phyloP scores from a whole-genome alignment of 768 basidiomycete species.

The Hypholoma sublateritium region DNA sequence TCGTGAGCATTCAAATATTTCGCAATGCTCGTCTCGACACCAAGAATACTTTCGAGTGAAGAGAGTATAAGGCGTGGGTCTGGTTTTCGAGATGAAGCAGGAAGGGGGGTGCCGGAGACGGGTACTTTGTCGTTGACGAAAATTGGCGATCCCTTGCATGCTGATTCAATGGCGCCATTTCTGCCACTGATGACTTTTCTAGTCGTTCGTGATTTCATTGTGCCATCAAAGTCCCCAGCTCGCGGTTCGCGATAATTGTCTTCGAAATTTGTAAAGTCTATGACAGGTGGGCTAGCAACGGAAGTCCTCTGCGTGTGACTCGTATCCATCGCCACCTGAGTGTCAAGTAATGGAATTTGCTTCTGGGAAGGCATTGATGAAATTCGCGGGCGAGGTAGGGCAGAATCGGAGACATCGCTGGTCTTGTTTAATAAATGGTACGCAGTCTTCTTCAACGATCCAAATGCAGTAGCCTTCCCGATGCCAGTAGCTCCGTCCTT shows the following conservation, averaged over 20 bases:
- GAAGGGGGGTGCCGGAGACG: neutral
- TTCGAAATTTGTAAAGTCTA: slow-evolving; percentile 26
- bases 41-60: slow-evolving; percentile 15
- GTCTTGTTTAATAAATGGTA: slow-evolving; percentile 9
- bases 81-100: slow-evolving; percentile 19
- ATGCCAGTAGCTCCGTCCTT: neutral
- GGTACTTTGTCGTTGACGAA: neutral
- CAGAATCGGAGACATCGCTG: neutral
- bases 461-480: neutral
- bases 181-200: neutral
- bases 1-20: slow-evolving; percentile 18
- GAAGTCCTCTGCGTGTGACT: neutral
- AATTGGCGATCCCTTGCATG: neutral
- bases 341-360: slow-evolving; percentile 4
- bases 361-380: slow-evolving; percentile 19
- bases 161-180: neutral
- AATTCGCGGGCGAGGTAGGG: slow-evolving; percentile 12
- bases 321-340: neutral
- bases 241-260: slow-evolving; percentile 23
- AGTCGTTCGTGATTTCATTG: no score
- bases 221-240: no score
- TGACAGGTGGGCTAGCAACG: slow-evolving; percentile 20
- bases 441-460: slow-evolving; percentile 5
- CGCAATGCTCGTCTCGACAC: neutral
- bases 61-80: slow-evolving; percentile 20